Evolutionary conservation across 257 asterid species (phyloP), one percentile per base, ranked within the genome.

Genomic region (Nyctanthes arbortristis): DNA sequence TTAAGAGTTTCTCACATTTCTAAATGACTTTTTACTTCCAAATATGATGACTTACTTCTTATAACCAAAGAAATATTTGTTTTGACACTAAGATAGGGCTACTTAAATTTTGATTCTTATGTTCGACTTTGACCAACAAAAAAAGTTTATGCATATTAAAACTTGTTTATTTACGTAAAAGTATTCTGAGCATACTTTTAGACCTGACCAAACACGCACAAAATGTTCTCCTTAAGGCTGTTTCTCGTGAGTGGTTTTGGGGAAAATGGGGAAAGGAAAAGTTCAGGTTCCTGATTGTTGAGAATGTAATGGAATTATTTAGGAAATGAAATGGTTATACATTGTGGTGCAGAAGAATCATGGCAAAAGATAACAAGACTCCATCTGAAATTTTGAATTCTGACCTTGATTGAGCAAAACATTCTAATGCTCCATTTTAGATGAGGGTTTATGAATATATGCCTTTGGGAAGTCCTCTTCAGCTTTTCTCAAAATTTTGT

Each of bases 311-410:
- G 11, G n/a, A 45, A 45, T 45, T 45, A 7, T 40, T 40, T n/a
- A 43, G 54, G 54, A 43, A 43, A 43, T 43, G 24, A n/a, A n/a
- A n/a, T n/a, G n/a, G n/a, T 16, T 43, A 45, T 22, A 45, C 25
- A 45, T 45, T 24, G n/a, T 45, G 55, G 25, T 45, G 25, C 22
- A 4, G 55, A 45, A 45, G n/a, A 45, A 45, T 14, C 24, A n/a
- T 45, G 25, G 55, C 55, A 45, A n/a, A n/a, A 45, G 55, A 45
- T 45, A 45, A n/a, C n/a, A n/a, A n/a, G n/a, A n/a, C n/a, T n/a
- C n/a, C n/a, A n/a, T n/a, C n/a, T n/a, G n/a, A n/a, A n/a, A n/a
- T n/a, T n/a, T n/a, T n/a, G n/a, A n/a, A n/a, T n/a, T n/a, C n/a
- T n/a, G n/a, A n/a, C n/a, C n/a, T n/a, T n/a, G n/a, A n/a, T n/a